Base-by-base conservation (phyloP, 2,329 filamentous ascomycete genomes). In the Gnomoniopsis smithogilvyi region DNA sequence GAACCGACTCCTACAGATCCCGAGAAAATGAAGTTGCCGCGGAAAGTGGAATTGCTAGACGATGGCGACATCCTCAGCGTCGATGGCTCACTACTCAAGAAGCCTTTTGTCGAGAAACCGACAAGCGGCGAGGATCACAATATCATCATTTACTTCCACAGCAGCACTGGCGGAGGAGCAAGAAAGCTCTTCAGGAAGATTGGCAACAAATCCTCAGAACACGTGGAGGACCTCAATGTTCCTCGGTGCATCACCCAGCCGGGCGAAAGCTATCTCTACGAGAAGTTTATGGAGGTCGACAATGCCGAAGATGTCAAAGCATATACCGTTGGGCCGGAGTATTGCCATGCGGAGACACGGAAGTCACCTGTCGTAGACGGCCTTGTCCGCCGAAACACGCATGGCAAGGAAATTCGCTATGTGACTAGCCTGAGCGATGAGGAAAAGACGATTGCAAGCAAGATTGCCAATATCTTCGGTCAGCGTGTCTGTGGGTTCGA, bases 91-190 rank as follows among this genome's bases (percentile, higher is more conserved):
- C 73, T 87, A 3, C 81, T 99, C 49, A 88, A 83, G 66, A 99
- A 99, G 70, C 95, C 95, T 0, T 99, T 99, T 69, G 95, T 99
- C 41, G 95, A 99, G 72, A 99, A 99, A 73, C 95, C 95, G 0
- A 93, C 92, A n/a, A 97, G 91, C 69, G 95, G 95, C 36, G 95
- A 99, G 74, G 94, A 99, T 69, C 95, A 99, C 76, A 99, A 99
- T 72, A 96, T 99, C 67, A 90, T 96, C 74, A 97, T 99, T 58
- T 99, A 98, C 76, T 98, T 96, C 69, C 91, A 94, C 22, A 90
- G 88, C 63, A 89, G 91, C 46, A 60, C 51, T 17, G 57, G 57
- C 33, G 93, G 94, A 51, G 95, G 95, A 60, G 96, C 92, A 26
- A 84, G 96, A 60, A 91, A 94, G 65, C 83, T 99, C 3, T 99